Evolutionary conservation across 139 green algal genomes (phyloP).

Genomic region (Haematococcus lacustris): DNA sequence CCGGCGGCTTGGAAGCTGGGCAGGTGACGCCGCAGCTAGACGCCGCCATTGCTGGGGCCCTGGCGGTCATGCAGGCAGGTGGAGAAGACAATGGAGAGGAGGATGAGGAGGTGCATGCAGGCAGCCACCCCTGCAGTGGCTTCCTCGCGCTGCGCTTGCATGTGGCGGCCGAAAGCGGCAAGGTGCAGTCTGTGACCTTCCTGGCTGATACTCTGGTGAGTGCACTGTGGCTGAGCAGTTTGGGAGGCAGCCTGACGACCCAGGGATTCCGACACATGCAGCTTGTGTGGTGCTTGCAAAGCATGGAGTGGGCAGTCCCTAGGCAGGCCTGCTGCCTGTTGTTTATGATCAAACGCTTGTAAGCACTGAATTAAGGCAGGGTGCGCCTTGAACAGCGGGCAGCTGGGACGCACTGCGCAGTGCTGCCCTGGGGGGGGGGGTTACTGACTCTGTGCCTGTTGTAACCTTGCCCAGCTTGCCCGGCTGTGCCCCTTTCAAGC

Average conservation of each 20-base stretch:
- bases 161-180: background rate
- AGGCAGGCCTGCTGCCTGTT: background rate
- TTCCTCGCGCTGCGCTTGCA: background rate
- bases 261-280: no score
- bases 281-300: background rate
- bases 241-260: no score
- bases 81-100: background rate
- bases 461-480: no score
- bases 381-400: background rate
- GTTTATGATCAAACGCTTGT: background rate
- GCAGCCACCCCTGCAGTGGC: background rate
- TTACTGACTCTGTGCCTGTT: no score
- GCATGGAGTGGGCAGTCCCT: background rate
- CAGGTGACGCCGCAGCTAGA: conserved; percentile 12
- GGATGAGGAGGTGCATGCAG: background rate
- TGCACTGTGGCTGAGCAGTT: background rate
- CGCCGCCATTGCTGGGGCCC: background rate
- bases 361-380: background rate
- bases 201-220: conserved; percentile 3
- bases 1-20: conserved; percentile 36
- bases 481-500: no score
- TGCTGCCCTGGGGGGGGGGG: no score
- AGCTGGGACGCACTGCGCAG: background rate
- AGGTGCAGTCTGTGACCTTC: background rate
- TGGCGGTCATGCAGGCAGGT: background rate